Base-by-base conservation (phyloP, 1,139 yeast species). In the Suzukiozyma palmioleophila region DNA sequence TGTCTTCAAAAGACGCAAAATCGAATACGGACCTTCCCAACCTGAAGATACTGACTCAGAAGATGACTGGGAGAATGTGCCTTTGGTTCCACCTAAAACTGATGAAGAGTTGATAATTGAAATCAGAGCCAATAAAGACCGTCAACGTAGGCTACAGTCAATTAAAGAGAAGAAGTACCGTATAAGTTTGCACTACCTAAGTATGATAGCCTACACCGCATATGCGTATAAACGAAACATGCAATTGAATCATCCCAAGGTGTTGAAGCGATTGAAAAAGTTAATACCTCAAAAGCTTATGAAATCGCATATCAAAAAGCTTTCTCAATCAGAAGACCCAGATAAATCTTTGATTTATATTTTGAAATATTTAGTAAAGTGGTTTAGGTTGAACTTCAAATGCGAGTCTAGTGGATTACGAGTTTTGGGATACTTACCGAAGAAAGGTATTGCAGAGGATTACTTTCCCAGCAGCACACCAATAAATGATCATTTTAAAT, bases 351-450 rank as follows among this genome's bases (percentile, higher is more conserved):
- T 66, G 38, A 51, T 63, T 5, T 66, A 65, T 40, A 53, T 65
- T 8, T 33, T 67, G 24, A 65, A 65, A 41, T 66, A 66, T 39
- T 44, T 64, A 26, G 53, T 64, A 24, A 67, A 66, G 44, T 67
- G 73, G 73, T 54, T 66, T 40, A 43, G 69, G n/a, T 47, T 60
- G 22, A 66, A 66, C 42, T 66, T 52, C 45, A 59, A 62, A 44
- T 52, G 64, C 12, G 54, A 57, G 33, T 52, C 63, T 6, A 63
- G 62, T 51, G 73, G 73, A 0, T 37, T 66, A 7, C 38, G 73
- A 26, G 65, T 64, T 0, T 48, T 65, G 35, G 72, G 72, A 0
- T 62, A 60, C 40, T 27, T 57, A 1, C 64, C 65, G 0, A 31
- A 32, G 8, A 35, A 37, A 11, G 41, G 39, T 10, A 37, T 45